These are phyloP conservation scores for Fomitopsis serialis DNA, from an alignment of 768 basidiomycete genomes.

Conservation along the genomic window DNA sequence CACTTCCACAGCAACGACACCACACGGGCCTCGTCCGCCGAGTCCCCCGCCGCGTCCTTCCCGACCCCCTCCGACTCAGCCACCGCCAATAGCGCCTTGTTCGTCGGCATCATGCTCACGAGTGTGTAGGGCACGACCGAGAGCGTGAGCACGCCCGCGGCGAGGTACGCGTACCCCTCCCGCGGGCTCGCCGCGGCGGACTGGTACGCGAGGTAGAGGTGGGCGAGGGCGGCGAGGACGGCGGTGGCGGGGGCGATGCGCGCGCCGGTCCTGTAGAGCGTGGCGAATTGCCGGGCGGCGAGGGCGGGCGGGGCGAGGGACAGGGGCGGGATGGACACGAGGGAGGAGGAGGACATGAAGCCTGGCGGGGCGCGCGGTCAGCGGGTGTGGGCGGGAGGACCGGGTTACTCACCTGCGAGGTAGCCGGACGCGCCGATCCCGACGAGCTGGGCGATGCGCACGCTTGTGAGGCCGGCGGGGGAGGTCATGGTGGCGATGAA, in stretches of 20 bases:
- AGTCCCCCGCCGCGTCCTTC: no score
- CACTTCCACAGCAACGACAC: no score
- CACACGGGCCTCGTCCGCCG: no score
- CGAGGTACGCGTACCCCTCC: background rate
- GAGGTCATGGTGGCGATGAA: background rate
- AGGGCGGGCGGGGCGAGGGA: background rate
- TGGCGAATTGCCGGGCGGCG: background rate
- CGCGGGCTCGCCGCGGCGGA: background rate
- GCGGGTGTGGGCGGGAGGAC: background rate
- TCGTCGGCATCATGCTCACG: background rate
- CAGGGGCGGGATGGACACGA: background rate
- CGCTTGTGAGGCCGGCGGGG: background rate
- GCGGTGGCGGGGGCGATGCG: background rate
- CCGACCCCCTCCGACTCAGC: no score
- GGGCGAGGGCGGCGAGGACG: background rate
- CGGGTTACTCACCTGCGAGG: background rate
- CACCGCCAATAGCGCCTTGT: no score
- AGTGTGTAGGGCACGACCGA: background rate
- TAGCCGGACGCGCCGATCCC: background rate
- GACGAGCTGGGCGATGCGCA: background rate
- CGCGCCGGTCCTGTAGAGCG: background rate
- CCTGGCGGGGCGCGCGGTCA: background rate
- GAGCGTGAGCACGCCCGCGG: background rate
- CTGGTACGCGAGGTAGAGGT: background rate
- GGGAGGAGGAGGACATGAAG: background rate